Evolutionary conservation across 1,284 basidiomycete species (phyloP).

Genomic region (Rhodotorula sp.): DNA sequence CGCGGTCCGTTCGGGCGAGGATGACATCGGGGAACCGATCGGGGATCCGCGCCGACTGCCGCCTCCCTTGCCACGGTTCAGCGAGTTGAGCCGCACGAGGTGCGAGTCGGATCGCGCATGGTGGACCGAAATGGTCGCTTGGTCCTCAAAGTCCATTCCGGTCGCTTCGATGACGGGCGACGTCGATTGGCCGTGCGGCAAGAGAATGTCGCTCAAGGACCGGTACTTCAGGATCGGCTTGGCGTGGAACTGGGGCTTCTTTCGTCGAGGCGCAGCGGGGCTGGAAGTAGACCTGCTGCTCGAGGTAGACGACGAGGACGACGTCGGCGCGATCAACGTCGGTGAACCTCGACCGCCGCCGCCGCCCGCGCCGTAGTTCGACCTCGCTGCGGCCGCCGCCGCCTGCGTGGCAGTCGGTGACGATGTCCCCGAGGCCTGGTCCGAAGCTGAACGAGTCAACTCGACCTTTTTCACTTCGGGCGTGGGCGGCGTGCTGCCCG

Average conservation of each 20-base stretch:
- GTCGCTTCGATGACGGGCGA: conserved; percentile 51
- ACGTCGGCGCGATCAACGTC: no score
- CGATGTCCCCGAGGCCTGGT: conserved; percentile 1
- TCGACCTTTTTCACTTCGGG: conserved; percentile 35
- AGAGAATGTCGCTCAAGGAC: conserved; percentile 83
- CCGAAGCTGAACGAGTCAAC: conserved; percentile 6
- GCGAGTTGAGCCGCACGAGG: conserved; percentile 39
- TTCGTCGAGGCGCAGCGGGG: not conserved
- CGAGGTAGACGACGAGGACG: not conserved
- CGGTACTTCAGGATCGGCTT: conserved; percentile 97
- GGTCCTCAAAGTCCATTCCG: conserved; percentile 37
- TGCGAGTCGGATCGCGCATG: conserved; percentile 39
- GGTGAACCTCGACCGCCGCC: not conserved
- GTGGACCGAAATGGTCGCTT: conserved; percentile 34
- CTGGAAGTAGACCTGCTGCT: not conserved
- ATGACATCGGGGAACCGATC: conserved; percentile 28
- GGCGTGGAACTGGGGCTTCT: conserved; percentile 27
- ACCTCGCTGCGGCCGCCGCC: conserved; percentile 25
- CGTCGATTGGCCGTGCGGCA: conserved; percentile 53
- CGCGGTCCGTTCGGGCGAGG: conserved; percentile 32
- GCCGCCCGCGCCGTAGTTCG: conserved; percentile 46
- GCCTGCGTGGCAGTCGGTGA: conserved; percentile 5
- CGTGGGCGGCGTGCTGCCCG: not conserved
- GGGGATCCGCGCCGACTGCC: conserved; percentile 20
- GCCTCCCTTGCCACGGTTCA: conserved; percentile 26